These are phyloP conservation scores for Recurvomyces mirabilis DNA, from an alignment of 495 filamentous ascomycete genomes.

Conservation along the genomic window DNA sequence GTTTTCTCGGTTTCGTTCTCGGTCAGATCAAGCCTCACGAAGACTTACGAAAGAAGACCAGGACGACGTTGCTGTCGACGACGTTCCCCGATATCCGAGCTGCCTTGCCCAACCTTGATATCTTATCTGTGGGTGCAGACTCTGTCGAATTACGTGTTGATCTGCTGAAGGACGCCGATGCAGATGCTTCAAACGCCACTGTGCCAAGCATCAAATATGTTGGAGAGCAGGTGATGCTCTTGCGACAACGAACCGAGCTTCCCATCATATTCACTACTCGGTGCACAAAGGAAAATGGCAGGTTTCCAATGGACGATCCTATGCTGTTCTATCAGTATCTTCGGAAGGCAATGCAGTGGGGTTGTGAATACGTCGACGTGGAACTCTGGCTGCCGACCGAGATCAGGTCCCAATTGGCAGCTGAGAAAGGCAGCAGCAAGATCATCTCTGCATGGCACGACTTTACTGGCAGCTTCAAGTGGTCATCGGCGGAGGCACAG, in stretches of 20 bases:
- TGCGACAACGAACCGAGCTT: slow-evolving; percentile 70
- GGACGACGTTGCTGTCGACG: slow-evolving; percentile 74
- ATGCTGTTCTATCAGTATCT: slow-evolving; percentile 64
- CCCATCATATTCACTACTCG: slow-evolving; percentile 80
- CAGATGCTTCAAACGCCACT: slow-evolving; percentile 41
- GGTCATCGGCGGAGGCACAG: slow-evolving; percentile 59
- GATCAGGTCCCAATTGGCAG: slow-evolving; percentile 53
- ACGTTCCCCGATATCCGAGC: slow-evolving; percentile 78
- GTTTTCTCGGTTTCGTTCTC: slow-evolving; percentile 65
- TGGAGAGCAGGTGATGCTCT: slow-evolving; percentile 69
- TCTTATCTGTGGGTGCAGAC: slow-evolving; percentile 72
- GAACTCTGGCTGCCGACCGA: slow-evolving; percentile 74
- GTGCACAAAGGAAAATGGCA: slow-evolving; percentile 67
- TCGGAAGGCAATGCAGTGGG: slow-evolving; percentile 69
- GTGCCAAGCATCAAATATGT: slow-evolving; percentile 74
- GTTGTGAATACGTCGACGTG: slow-evolving; percentile 78
- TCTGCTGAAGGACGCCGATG: slow-evolving; percentile 60
- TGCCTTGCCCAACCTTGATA: slow-evolving; percentile 73
- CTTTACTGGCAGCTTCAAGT: slow-evolving; percentile 71
- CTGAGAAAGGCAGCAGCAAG: slow-evolving; percentile 59
- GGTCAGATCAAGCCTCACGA: slow-evolving; percentile 66
- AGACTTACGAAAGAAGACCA: slow-evolving; percentile 58
- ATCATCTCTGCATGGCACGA: slow-evolving; percentile 85
- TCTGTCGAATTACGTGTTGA: slow-evolving; percentile 76
- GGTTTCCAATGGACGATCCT: slow-evolving; percentile 72